Percentiles rank a stretch among this genome's conserved stretches.
These are phyloP conservation scores for Endotrypanum monterogeii DNA, from an alignment of 208 protist genomes.

Conservation along the genomic window DNA sequence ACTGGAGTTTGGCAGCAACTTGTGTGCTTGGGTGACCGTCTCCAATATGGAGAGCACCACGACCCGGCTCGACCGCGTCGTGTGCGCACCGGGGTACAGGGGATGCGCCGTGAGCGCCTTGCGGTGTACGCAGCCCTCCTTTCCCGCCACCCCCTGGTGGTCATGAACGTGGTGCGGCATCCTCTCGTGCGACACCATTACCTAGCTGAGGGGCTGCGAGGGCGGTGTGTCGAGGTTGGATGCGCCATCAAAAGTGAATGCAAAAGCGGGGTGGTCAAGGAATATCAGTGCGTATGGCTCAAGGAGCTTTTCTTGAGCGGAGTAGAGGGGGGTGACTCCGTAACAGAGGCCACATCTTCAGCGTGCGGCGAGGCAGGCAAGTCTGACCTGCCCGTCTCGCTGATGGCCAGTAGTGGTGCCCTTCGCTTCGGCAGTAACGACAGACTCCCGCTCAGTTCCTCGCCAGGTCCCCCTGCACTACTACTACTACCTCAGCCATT, in stretches of 20 bases:
- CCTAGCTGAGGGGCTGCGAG: not conserved
- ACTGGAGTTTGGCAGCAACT: not conserved
- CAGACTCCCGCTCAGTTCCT: not conserved
- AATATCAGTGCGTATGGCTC: conserved; percentile 2
- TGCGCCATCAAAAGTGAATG: not conserved
- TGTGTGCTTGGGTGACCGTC: not conserved
- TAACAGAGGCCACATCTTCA: not conserved
- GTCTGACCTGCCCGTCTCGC: not conserved
- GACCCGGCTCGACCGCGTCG: not conserved
- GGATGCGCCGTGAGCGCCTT: conserved; percentile 8
- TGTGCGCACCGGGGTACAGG: not conserved
- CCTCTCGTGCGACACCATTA: conserved; percentile 19
- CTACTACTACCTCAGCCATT: not conserved
- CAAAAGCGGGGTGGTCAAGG: not conserved
- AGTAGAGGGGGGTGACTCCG: not conserved
- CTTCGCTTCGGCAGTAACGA: no score
- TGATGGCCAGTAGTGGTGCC: not conserved
- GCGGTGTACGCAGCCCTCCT: conserved; percentile 8
- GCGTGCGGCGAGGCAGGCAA: not conserved
- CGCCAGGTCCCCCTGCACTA: not conserved
- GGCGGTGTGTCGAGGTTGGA: not conserved
- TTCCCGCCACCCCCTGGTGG: conserved; percentile 9
- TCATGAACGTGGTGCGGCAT: conserved; percentile 9
- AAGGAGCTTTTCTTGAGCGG: not conserved
- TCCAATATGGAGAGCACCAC: not conserved